Percentiles rank a stretch among this genome's conserved stretches.
phyloP scores from a whole-genome alignment of 2,329 filamentous ascomycete genomes.

The Verticillium longisporum region DNA sequence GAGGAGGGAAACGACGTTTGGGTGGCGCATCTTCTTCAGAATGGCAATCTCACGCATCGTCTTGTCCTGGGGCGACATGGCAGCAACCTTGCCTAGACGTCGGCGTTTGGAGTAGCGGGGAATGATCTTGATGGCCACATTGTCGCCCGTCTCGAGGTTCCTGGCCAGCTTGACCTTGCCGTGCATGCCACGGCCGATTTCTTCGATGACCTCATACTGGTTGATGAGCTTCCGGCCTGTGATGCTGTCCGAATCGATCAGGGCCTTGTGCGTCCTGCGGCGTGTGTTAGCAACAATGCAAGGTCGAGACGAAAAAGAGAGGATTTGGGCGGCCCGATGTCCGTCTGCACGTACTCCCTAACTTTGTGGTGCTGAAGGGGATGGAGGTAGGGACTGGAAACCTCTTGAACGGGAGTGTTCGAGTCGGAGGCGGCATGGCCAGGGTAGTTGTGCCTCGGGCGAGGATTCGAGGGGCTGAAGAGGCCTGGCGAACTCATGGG shows the following conservation, averaged over 20 bases:
- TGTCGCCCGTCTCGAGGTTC: slow-evolving; percentile 66
- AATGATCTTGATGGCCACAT: slow-evolving; percentile 97
- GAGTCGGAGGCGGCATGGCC: slow-evolving; percentile 43
- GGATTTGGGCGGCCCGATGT: too few relatives aligned
- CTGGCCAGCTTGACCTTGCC: slow-evolving; percentile 95
- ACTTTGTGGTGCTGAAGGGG: slow-evolving; percentile 67
- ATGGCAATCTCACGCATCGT: slow-evolving; percentile 96
- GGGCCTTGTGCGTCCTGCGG: slow-evolving; percentile 74
- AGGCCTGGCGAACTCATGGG: slow-evolving; percentile 56
- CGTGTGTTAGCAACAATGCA: neutral
- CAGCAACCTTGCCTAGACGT: slow-evolving; percentile 76
- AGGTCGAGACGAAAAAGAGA: too few relatives aligned
- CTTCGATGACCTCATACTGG: slow-evolving; percentile 93
- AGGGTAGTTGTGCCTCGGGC: slow-evolving; percentile 30
- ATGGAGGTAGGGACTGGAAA: slow-evolving; percentile 58
- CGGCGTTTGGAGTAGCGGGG: slow-evolving; percentile 90
- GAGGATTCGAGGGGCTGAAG: slow-evolving; percentile 44
- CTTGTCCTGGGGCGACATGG: slow-evolving; percentile 62
- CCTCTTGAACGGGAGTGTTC: slow-evolving; percentile 40
- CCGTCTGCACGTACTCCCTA: slow-evolving; percentile 56
- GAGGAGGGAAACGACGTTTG: slow-evolving; percentile 91
- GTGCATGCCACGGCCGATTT: slow-evolving; percentile 91
- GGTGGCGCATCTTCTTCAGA: slow-evolving; percentile 93
- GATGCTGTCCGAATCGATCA: slow-evolving; percentile 80
- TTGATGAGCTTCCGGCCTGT: slow-evolving; percentile 96